Conservation (phyloP, 2,329 filamentous ascomycete genomes). For the Fusarium haematococcum region DNA sequence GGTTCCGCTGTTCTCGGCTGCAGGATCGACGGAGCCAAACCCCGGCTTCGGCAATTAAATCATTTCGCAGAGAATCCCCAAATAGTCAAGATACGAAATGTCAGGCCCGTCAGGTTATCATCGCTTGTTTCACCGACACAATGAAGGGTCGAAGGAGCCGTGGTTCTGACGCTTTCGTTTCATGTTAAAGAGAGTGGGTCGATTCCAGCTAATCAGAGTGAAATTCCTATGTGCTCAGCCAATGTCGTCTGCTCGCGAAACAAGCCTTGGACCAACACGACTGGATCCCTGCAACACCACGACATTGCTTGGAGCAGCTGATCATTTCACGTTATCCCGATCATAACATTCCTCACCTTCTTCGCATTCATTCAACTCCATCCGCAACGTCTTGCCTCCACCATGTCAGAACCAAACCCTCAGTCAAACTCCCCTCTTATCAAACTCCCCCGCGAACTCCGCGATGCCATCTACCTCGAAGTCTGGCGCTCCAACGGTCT, state of each 20-base stretch:
- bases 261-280: background rate
- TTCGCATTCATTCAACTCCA: background rate
- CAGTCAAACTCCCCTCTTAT: conserved; percentile 14
- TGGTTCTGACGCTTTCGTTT: background rate
- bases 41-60: background rate
- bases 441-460: conserved; percentile 22
- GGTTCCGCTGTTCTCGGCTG: background rate
- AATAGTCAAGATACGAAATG: background rate
- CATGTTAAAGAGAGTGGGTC: background rate
- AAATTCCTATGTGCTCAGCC: background rate
- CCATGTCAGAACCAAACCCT: background rate
- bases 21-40: background rate
- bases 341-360: background rate
- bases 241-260: background rate
- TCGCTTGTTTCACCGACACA: background rate
- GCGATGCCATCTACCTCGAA: conserved; percentile 26
- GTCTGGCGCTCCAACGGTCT: conserved; percentile 19
- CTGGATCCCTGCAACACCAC: background rate
- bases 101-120: background rate
- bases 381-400: background rate
- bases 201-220: background rate
- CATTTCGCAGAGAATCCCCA: background rate
- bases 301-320: background rate
- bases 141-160: background rate
- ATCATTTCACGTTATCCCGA: background rate